Evolutionary conservation across 352 stramenopile species (phyloP).

Genomic region (Pythium rishiriense): DNA sequence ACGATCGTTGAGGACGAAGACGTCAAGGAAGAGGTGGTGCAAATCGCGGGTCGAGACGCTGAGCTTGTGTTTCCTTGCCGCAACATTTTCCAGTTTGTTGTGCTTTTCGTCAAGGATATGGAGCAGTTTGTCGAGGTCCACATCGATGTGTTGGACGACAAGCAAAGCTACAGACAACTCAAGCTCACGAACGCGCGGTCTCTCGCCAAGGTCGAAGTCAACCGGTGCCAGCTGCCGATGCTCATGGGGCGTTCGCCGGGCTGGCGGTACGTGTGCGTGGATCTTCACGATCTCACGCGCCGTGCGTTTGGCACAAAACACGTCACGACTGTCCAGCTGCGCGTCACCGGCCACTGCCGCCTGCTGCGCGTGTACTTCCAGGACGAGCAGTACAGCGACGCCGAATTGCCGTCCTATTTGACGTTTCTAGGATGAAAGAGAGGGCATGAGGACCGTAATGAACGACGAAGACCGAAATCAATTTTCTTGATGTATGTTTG

Average conservation of each 20-base stretch:
- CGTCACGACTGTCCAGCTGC: slow-evolving; percentile 68
- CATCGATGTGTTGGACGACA: slow-evolving; percentile 70
- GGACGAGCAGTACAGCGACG: slow-evolving; percentile 72
- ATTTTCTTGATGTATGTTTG: too few species aligned
- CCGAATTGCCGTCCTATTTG: slow-evolving; percentile 61
- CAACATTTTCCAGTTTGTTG: slow-evolving; percentile 80
- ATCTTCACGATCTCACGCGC: slow-evolving; percentile 66
- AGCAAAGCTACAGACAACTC: slow-evolving; percentile 63
- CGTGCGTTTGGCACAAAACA: slow-evolving; percentile 76
- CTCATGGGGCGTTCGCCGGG: slow-evolving; percentile 40
- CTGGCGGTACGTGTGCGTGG: slow-evolving; percentile 78
- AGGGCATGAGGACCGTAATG: too few species aligned
- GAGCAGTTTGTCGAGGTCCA: slow-evolving; percentile 71
- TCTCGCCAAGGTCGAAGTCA: slow-evolving; percentile 56
- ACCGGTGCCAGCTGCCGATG: slow-evolving; percentile 62
- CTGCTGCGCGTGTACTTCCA: slow-evolving; percentile 81
- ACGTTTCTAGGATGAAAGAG: slow-evolving; percentile 54
- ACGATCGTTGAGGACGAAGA: slow-evolving; percentile 68
- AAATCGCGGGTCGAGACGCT: slow-evolving; percentile 64
- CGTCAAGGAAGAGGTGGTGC: slow-evolving; percentile 79
- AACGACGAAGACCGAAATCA: too few species aligned
- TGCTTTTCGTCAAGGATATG: slow-evolving; percentile 84
- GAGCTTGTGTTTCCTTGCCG: slow-evolving; percentile 66
- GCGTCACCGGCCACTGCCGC: slow-evolving; percentile 62
- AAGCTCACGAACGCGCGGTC: slow-evolving; percentile 70